Percentiles rank a stretch among this genome's conserved stretches.
These are phyloP conservation scores for Chlamydomonas reinhardtii DNA, from an alignment of 163 green algal genomes.

Conservation along the genomic window DNA sequence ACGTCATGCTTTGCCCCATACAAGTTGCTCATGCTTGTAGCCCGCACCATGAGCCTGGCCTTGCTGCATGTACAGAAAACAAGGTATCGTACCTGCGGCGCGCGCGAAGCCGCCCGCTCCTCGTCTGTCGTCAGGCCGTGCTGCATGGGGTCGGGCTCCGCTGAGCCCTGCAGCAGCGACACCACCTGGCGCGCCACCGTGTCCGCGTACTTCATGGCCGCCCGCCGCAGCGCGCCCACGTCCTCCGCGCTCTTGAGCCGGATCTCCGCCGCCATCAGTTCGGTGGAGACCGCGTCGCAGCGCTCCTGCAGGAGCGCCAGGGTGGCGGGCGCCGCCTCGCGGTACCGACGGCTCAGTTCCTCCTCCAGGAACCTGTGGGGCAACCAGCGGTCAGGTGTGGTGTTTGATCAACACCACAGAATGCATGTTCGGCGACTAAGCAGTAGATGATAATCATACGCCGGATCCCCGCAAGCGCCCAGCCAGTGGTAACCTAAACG, in stretches of 20 bases:
- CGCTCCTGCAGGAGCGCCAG: conserved; percentile 89
- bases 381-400: background rate
- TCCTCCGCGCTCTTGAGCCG: conserved; percentile 79
- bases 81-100: conserved; percentile 43
- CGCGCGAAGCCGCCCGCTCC: conserved; percentile 71
- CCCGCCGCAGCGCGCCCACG: conserved; percentile 78
- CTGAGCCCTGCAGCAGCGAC: conserved; percentile 79
- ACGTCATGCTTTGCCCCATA: too few relatives aligned
- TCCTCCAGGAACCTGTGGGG: conserved; percentile 86
- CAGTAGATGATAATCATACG: too few relatives aligned
- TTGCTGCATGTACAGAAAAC: too few relatives aligned
- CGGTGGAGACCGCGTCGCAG: conserved; percentile 73
- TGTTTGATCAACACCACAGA: too few relatives aligned
- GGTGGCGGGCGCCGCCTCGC: conserved; percentile 87
- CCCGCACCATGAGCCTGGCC: too few relatives aligned
- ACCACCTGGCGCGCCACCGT: conserved; percentile 66
- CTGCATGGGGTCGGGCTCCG: conserved; percentile 82
- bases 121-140: conserved; percentile 91
- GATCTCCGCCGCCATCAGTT: conserved; percentile 80
- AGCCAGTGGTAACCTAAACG: too few relatives aligned
- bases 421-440: too few relatives aligned
- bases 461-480: too few relatives aligned
- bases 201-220: conserved; percentile 81
- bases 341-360: conserved; percentile 85
- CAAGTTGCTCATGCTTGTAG: too few relatives aligned